Evolutionary conservation across 106 monocot species (phyloP).

Genomic region (Gastrodia elata): DNA sequence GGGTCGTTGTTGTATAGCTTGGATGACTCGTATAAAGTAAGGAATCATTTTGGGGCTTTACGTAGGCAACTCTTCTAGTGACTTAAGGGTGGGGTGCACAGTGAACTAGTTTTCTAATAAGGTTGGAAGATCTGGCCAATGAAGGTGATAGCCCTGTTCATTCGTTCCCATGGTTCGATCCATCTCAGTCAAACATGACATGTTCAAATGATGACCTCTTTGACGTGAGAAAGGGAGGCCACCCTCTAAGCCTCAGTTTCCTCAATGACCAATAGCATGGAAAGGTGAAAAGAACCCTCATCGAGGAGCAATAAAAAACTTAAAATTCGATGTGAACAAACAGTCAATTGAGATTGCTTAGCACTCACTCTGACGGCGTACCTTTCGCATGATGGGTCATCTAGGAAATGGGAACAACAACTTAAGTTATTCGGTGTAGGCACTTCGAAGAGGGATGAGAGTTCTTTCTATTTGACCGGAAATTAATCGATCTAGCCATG

Average conservation of each 20-base stretch:
- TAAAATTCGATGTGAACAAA: background rate
- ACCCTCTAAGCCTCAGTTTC: no score
- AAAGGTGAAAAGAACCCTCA: background rate
- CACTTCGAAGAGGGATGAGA: background rate
- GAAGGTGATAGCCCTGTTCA: conserved; percentile 23
- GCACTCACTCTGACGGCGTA: conserved; percentile 2
- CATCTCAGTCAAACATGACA: conserved; percentile 12
- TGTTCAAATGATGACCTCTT: conserved; percentile 7
- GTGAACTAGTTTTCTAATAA: conserved; percentile 9
- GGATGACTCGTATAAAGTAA: background rate
- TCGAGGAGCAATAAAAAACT: no score
- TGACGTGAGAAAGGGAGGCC: no score
- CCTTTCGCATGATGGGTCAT: conserved; percentile 10
- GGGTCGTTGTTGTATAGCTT: background rate
- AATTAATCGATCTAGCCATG: conserved; percentile 1
- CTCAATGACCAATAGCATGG: background rate
- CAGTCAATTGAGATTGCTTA: background rate
- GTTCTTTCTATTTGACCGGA: background rate
- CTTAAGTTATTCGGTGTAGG: conserved; percentile 13
- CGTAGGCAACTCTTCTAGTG: no score
- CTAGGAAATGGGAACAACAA: conserved; percentile 12
- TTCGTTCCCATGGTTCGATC: conserved; percentile 18
- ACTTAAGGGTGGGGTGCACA: conserved; percentile 1
- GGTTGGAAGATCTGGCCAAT: conserved; percentile 29
- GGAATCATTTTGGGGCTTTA: background rate